Evolutionary conservation across 108 stramenopile genomes (phyloP), one percentile per base, ranked within the genome.

Genomic region (Nitzschia sp.): DNA sequence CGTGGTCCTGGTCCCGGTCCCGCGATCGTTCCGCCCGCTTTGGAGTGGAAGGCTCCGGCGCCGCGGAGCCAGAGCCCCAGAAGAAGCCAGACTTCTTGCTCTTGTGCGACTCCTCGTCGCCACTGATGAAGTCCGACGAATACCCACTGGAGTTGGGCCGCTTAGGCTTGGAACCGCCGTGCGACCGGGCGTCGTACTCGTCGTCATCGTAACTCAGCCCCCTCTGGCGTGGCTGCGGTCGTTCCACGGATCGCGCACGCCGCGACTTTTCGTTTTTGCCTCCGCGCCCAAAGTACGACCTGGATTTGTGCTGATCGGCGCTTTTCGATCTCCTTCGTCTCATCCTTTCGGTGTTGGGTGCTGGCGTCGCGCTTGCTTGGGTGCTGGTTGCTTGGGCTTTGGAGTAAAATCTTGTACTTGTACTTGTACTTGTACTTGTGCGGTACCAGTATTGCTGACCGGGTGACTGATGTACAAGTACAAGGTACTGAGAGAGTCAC

Each of bases 161-260:
- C 29, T 41, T 25, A n/a, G 27, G n/a, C 29, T 41, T 25, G 28
- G 27, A 29, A 31, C 23, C 16, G n/a, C 34, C 21, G 19, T 29
- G 13, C 13, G 9, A 25, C n/a, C 55, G 30, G 31, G 13, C 13
- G 4, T 56, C 55, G 15, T 56, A 30, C 26, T 32, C 55, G 4
- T 56, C 55, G 17, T 56, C 55, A 4, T 29, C 27, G 17, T 56
- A 56, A 31, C 55, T 56, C 27, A 56, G 6, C 28, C 26, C 55
- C 5, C 55, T n/a, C 6, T 56, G 23, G 28, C 55, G 55, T 6
- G 50, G n/a, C 8, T 56, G 5, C 11, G 60, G 60, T 8, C 36
- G 35, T 44, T 61, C 60, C 32, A 61, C 60, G 0, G 60, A 61
- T 44, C 5, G 60, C 23, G 41, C 60, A 13, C 60, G n/a, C 1